These are phyloP conservation scores for Colletotrichum orchidophilum DNA, from an alignment of 2,329 filamentous ascomycete species.

Conservation along the genomic window DNA sequence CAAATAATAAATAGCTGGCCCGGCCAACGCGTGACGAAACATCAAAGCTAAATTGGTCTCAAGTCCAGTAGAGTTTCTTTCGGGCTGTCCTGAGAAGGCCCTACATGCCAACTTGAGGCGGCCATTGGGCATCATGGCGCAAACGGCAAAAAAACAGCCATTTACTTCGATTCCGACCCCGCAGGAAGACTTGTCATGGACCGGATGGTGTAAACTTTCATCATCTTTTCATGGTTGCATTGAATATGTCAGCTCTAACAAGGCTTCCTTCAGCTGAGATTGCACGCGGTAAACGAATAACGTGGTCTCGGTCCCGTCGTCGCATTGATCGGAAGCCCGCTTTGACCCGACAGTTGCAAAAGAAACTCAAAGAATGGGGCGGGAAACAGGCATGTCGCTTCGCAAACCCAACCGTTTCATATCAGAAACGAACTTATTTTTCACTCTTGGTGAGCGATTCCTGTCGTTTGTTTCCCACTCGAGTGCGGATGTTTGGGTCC, in stretches of 20 bases:
- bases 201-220: not conserved
- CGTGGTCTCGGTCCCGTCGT: not conserved
- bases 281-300: not conserved
- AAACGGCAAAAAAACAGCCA: not conserved
- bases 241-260: not conserved
- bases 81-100: not conserved
- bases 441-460: not conserved
- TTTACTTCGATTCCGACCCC: not conserved
- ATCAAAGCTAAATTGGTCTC: slow-evolving; percentile 30
- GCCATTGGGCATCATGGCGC: slow-evolving; percentile 12
- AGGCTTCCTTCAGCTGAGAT: not conserved
- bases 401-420: slow-evolving; percentile 20
- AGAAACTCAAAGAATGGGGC: slow-evolving; percentile 4
- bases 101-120: slow-evolving; percentile 11
- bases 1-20: not conserved
- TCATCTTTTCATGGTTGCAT: not conserved
- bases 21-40: slow-evolving; percentile 18
- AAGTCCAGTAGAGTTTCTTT: slow-evolving; percentile 19
- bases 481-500: slow-evolving; percentile 8
- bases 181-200: not conserved
- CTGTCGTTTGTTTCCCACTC: not conserved
- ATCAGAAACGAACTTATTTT: slow-evolving; percentile 15
- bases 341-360: slow-evolving; percentile 8
- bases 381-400: not conserved
- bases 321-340: slow-evolving; percentile 19